Base-by-base conservation (phyloP, 1,284 basidiomycete species). In the Thecaphora thlaspeos region DNA sequence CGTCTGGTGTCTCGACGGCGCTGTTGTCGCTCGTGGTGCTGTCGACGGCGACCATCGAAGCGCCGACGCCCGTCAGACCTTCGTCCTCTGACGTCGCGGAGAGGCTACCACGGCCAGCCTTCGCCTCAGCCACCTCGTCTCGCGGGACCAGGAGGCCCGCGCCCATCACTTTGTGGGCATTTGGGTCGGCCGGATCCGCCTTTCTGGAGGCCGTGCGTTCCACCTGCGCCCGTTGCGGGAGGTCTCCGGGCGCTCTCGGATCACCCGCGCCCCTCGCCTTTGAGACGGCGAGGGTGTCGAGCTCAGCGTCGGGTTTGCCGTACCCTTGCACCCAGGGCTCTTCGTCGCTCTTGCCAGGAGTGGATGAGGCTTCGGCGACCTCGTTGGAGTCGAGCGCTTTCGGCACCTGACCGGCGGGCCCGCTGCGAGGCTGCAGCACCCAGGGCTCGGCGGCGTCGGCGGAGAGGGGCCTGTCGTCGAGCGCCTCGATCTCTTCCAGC, bases 171-270 rank as follows among this genome's bases (percentile, higher is more conserved):
- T 66, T 43, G 43, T 69, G 61, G 15, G 68, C 61, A 17, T 56
- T 54, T 19, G 68, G 59, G 39, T 66, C 65, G 14, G 38, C n/a
- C 1, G 67, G 57, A 19, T 70, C 68, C 15, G 69, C 66, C 42
- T 54, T 51, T 9, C 63, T 67, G 23, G 61, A 68, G 18, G 61
- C 49, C 10, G 68, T 69, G 17, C 66, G 44, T 18, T 56, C 57
- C 11, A 65, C 65, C 38, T 66, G 58, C 2, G 66, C 66, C 30
- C 61, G 48, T 41, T 59, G 48, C 11, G 61, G 60, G 10, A 67
- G 39, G 22, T 61, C 28, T 15, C 60, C 54, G 1, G 53, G 19
- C 28, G 48, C 48, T 17, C 52, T 52, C 11, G 43, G 36, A 19
- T 28, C 23, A n/a, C n/a, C n/a, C n/a, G n/a, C n/a, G n/a, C n/a